Evolutionary conservation across 2,329 filamentous ascomycete genomes (phyloP), one percentile per base, ranked within the genome.

Genomic region (Aureobasidium vineae): DNA sequence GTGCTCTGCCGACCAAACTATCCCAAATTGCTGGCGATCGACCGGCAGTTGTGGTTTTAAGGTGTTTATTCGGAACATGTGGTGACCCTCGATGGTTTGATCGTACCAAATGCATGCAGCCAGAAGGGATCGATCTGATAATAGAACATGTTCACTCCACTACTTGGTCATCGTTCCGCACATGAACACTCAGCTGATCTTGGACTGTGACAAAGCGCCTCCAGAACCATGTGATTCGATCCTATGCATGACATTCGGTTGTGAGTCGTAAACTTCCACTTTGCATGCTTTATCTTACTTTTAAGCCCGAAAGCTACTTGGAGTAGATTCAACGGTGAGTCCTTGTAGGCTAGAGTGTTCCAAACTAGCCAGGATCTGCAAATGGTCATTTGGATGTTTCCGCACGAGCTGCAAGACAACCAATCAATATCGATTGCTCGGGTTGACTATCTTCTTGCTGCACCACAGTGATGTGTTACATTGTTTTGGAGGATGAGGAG

Each of bases 21-120:
- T 43, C 31, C 26, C 57, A 40, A 38, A 63, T 63, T 15, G 43
- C 33, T 63, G 45, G 33, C 40, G 59, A 63, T 63, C 59, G 59
- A 49, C 59, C 59, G 59, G 59, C 45, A 63, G 43, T 63, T 63
- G 40, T 50, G 21, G 31, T 16, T 43, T 26, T 50, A 63, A 63
- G 59, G 59, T 50, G 16, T 63, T 63, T 63, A 50, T 63, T 63
- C 33, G 59, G 59, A 63, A 63, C 59, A 40, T 50, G 43, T 40
- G 40, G 45, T 40, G 43, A 19, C 41, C 57, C 21, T n/a, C 21
- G n/a, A 21, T 45, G n/a, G 8, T 21, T 50, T 7, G 33, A 50
- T 15, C 45, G 15, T 11, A 23, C 31, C 33, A 13, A 8, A 40
- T 16, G 13, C 59, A 61, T 40, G 45, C 45, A 63, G 23, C 10